Evolutionary conservation across 345 rosid species (phyloP).

Genomic region (Ceriops zippeliana): DNA sequence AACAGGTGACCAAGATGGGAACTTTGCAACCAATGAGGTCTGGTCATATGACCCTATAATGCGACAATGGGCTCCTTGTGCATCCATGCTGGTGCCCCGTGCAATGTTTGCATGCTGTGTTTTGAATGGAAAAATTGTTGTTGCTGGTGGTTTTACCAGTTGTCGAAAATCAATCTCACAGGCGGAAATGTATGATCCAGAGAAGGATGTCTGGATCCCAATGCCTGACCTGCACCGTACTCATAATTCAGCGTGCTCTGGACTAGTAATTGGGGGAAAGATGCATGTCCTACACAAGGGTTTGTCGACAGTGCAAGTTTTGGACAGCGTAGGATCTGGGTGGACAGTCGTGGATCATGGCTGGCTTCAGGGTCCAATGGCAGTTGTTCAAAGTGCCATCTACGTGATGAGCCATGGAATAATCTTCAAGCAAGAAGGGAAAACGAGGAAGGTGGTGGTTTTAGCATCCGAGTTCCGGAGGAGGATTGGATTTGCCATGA

Average conservation of each 20-base stretch:
- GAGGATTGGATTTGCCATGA: slow-evolving; percentile 81
- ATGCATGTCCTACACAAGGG: slow-evolving; percentile 89
- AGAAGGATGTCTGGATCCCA: slow-evolving; percentile 66
- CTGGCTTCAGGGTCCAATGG: slow-evolving; percentile 92
- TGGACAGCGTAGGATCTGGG: slow-evolving; percentile 51
- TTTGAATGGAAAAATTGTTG: slow-evolving; percentile 78
- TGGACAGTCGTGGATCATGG: slow-evolving; percentile 80
- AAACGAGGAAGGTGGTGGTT: slow-evolving; percentile 46
- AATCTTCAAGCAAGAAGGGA: slow-evolving; percentile 58
- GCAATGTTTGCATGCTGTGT: slow-evolving; percentile 94
- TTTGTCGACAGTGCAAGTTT: slow-evolving; percentile 74
- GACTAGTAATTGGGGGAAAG: slow-evolving; percentile 61
- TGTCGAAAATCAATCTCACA: slow-evolving; percentile 83
- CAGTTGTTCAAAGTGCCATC: slow-evolving; percentile 59
- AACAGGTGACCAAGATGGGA: slow-evolving; percentile 94
- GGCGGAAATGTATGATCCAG: slow-evolving; percentile 92
- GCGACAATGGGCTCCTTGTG: slow-evolving; percentile 60
- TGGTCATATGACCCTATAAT: slow-evolving; percentile 86
- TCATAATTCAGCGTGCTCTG: slow-evolving; percentile 90
- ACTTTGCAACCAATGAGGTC: slow-evolving; percentile 85
- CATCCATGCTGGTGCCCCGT: slow-evolving; percentile 88
- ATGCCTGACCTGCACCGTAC: slow-evolving; percentile 83
- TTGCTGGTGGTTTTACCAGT: slow-evolving; percentile 91
- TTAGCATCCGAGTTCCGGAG: slow-evolving; percentile 81
- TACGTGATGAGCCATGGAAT: slow-evolving; percentile 70